A percentile compares a stretch with the other conserved stretches of the same genome.
Conservation (phyloP, 192 early-diverging fungal species). For the Umbelopsis vinacea region DNA sequence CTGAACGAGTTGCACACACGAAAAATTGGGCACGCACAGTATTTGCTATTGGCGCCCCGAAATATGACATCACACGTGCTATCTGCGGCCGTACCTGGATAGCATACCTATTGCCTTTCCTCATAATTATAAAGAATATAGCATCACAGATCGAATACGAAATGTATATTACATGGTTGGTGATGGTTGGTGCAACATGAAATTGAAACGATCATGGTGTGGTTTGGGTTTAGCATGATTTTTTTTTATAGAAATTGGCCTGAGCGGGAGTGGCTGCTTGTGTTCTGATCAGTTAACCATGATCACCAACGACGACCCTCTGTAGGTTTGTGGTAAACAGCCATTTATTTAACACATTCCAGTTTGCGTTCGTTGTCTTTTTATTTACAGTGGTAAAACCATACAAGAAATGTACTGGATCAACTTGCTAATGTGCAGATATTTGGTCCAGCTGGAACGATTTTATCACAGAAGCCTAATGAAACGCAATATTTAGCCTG, state of each 20-base stretch:
- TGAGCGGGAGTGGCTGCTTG: not conserved
- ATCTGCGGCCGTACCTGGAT: too few relatives aligned
- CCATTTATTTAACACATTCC: not conserved
- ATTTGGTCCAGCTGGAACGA: slow-evolving; percentile 1
- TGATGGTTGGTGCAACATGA: too few relatives aligned
- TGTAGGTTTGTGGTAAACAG: not conserved
- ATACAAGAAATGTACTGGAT: not conserved
- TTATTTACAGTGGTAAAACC: not conserved
- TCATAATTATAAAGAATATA: too few relatives aligned
- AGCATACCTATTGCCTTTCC: too few relatives aligned
- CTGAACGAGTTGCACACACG: too few relatives aligned
- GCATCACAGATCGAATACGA: too few relatives aligned
- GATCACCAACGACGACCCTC: too few relatives aligned
- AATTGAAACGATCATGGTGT: not conserved
- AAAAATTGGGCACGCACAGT: too few relatives aligned
- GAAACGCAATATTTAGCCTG: not conserved
- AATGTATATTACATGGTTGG: too few relatives aligned
- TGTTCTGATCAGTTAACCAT: too few relatives aligned
- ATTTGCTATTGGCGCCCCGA: too few relatives aligned
- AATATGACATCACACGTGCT: too few relatives aligned
- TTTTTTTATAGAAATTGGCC: not conserved
- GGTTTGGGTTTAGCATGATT: not conserved
- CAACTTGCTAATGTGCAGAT: not conserved
- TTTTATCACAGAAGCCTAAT: not conserved
- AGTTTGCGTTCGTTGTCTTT: not conserved